Evolutionary conservation across 495 filamentous ascomycete species (phyloP).

Genomic region (Hamigera avellanea): DNA sequence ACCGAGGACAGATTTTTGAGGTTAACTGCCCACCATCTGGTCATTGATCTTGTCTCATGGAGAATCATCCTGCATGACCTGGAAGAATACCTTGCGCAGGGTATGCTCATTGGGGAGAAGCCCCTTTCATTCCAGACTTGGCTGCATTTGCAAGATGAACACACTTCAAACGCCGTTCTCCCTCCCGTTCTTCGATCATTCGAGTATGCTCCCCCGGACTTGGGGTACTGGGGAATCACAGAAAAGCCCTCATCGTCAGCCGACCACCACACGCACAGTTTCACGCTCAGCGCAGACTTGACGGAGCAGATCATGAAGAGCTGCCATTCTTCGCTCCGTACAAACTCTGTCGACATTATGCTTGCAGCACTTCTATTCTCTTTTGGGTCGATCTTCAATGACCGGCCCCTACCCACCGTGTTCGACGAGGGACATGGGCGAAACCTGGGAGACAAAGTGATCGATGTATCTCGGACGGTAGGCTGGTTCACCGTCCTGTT

Average conservation of each 20-base stretch:
- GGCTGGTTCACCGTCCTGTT: conserved; percentile 38
- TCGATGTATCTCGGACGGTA: conserved; percentile 27
- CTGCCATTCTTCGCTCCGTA: conserved; percentile 19
- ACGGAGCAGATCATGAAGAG: conserved; percentile 17
- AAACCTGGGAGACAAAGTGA: conserved; percentile 11
- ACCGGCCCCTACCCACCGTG: conserved; percentile 27
- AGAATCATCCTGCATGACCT: conserved; percentile 42
- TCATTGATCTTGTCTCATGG: conserved; percentile 47
- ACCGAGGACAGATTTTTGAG: too few relatives aligned
- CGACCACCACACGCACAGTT: conserved; percentile 11
- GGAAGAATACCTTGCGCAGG: conserved; percentile 33
- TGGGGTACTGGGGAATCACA: conserved; percentile 29
- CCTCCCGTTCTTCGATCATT: conserved; percentile 18
- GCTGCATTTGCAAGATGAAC: conserved; percentile 23
- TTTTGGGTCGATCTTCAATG: conserved; percentile 35
- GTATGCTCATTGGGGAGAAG: conserved; percentile 21
- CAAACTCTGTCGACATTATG: conserved; percentile 28
- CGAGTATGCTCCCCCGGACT: conserved; percentile 3
- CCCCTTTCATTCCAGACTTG: conserved; percentile 42
- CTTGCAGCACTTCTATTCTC: conserved; percentile 26
- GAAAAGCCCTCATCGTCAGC: conserved; percentile 16
- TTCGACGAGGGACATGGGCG: conserved; percentile 22
- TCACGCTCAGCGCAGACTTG: conserved; percentile 17
- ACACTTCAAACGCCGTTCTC: conserved; percentile 6
- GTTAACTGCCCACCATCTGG: conserved; percentile 44